A percentile compares a stretch with the other conserved stretches of the same genome.
These are phyloP conservation scores for Wickerhamomyces sp. DNA, from an alignment of 1,139 yeast genomes.

Conservation along the genomic window DNA sequence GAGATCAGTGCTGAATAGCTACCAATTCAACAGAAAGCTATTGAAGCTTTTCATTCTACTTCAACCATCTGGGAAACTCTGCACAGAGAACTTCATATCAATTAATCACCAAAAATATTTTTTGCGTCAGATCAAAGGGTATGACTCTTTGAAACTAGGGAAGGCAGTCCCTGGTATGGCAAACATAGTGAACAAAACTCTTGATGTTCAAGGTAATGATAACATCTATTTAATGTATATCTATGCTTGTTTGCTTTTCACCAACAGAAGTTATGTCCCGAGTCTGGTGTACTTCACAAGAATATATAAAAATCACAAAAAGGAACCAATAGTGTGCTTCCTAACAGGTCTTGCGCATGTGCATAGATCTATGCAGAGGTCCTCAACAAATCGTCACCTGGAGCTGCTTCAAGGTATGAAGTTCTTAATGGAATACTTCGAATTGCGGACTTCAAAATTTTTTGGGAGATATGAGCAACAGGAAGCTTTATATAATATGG, in stretches of 20 bases:
- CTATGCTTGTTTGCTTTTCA: constrained; percentile 75
- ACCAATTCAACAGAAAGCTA: constrained; percentile 72
- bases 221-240: constrained; percentile 72
- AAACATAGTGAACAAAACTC: constrained; percentile 47
- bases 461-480: constrained; percentile 53
- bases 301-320: constrained; percentile 55
- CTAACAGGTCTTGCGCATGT: constrained; percentile 75
- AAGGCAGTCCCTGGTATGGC: constrained; percentile 74
- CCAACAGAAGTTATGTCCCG: constrained; percentile 80
- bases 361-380: constrained; percentile 91
- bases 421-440: constrained; percentile 67
- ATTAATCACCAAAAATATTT: constrained; percentile 87
- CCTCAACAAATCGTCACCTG: constrained; percentile 78
- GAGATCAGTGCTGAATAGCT: constrained; percentile 58
- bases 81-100: constrained; percentile 60
- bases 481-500: constrained; percentile 81
- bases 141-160: constrained; percentile 59
- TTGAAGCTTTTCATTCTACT: constrained; percentile 65
- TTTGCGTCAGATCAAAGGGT: constrained; percentile 83
- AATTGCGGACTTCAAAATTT: constrained; percentile 31
- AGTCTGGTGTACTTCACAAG: constrained; percentile 65
- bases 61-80: constrained; percentile 57
- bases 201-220: constrained; percentile 41
- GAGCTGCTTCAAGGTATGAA: constrained; percentile 86
- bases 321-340: constrained; percentile 77